A percentile compares a stretch with the other conserved stretches of the same genome.
These are phyloP conservation scores for Botrytis cinerea DNA, from an alignment of 2,329 filamentous ascomycete species.

Conservation along the genomic window DNA sequence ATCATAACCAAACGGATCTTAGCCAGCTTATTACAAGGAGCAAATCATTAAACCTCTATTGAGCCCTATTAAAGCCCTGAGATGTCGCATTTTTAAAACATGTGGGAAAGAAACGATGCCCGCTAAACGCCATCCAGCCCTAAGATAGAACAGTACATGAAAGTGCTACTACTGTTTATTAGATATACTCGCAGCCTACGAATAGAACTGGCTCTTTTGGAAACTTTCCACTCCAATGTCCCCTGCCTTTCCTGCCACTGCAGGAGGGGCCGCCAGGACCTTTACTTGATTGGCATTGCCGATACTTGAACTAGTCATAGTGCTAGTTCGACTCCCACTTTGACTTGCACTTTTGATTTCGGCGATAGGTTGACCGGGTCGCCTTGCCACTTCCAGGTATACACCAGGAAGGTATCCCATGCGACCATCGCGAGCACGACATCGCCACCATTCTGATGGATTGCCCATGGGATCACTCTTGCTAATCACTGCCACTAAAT, in stretches of 20 bases:
- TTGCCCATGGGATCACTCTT: conserved; percentile 92
- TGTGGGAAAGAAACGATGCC: not conserved
- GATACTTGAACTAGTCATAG: conserved; percentile 43
- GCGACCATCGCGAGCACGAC: conserved; percentile 82
- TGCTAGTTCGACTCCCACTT: conserved; percentile 48
- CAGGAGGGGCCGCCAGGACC: conserved; percentile 46
- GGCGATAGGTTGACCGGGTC: conserved; percentile 48
- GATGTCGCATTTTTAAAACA: not conserved
- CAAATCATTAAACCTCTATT: conserved; percentile 7
- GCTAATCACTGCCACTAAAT: conserved; percentile 89
- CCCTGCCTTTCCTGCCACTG: conserved; percentile 59
- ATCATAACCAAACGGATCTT: not conserved
- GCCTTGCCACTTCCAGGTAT: conserved; percentile 76
- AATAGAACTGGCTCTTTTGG: conserved; percentile 70
- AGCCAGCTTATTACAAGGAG: not conserved
- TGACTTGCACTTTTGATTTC: conserved; percentile 42
- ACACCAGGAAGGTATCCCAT: conserved; percentile 90
- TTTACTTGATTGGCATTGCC: conserved; percentile 16
- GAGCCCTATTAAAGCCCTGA: not conserved
- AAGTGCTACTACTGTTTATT: not conserved
- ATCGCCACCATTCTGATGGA: conserved; percentile 96
- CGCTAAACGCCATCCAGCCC: conserved; percentile 9
- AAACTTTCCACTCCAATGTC: conserved; percentile 70
- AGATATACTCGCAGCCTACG: conserved; percentile 44
- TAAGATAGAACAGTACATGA: not conserved